Base-by-base conservation (phyloP, 352 stramenopile species). In the Elongisporangium undulatum region DNA sequence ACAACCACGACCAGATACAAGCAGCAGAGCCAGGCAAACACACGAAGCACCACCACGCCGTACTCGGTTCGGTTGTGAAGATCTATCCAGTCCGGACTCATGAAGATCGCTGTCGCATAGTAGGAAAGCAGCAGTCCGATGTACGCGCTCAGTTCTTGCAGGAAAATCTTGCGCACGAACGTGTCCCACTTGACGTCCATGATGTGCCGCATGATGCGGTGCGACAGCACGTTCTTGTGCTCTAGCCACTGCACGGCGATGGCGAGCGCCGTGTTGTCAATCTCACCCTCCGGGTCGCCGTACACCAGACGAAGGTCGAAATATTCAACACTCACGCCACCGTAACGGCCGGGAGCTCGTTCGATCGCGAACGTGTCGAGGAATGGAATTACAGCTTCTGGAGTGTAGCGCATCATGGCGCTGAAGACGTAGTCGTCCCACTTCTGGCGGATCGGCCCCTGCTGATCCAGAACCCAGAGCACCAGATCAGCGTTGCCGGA, bases 361-460 rank as follows among this genome's bases (percentile, higher is more conserved):
- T 83, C 83, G 8, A 61, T 73, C 15, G 75, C 75, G 51, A 89
- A 89, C 10, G 52, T 62, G 59, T 89, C 79, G 41, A 89, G 59
- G 51, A 82, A 87, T 38, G 75, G 63, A 4, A 50, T 55, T 2
- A 73, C 67, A 2, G 74, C 75, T 5, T 59, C 71, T 0, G 79
- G 73, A 2, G 77, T 78, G 60, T 89, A 89, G 78, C 26, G 59
- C 55, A 20, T 63, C 59, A 58, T 87, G 68, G 65, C 73, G 87
- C 29, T 41, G 8, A 41, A 41, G 29, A 41, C 29, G 29, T 41
- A 41, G 29, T 41, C 8, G 29, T 41, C 29, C 29, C 29, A 41
- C 13, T 41, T 41, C 29, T 41, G 5, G 17, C 52, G 54, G 49
- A 61, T 68, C 34, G 70, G 76, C 2, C 58, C 65, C 0, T 73